Evolutionary conservation across 371 early-diverging fungal species (phyloP).

Genomic region (Mucor velutinosus): DNA sequence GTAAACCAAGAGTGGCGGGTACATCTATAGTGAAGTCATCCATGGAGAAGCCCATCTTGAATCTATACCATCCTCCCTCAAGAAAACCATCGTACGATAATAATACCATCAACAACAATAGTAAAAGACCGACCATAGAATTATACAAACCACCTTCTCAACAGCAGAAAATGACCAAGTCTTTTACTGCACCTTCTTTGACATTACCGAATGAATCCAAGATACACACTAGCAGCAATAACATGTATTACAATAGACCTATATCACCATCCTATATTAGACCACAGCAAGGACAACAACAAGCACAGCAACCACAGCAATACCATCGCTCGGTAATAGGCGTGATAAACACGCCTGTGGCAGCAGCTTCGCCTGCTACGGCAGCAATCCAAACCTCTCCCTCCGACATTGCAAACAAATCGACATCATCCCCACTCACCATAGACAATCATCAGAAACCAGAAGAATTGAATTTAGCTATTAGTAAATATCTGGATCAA

Average conservation of each 20-base stretch:
- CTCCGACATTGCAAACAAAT: not conserved
- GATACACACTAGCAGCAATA: not conserved
- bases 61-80: conserved; percentile 30
- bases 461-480: not conserved
- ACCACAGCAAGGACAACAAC: not conserved
- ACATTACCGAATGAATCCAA: not conserved
- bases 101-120: not conserved
- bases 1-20: conserved; percentile 19
- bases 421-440: not conserved
- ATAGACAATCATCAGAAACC: not conserved
- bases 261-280: conserved; percentile 3
- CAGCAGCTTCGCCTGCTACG: not conserved
- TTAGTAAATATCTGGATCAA: not conserved
- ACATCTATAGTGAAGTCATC: conserved; percentile 5
- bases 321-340: conserved; percentile 24
- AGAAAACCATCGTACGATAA: conserved; percentile 20
- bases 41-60: conserved; percentile 20
- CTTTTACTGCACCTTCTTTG: conserved; percentile 10
- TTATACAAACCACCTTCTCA: conserved; percentile 19
- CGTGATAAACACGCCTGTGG: conserved; percentile 14
- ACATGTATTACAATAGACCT: not conserved
- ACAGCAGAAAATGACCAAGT: conserved; percentile 11
- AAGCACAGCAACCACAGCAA: not conserved
- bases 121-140: conserved; percentile 13
- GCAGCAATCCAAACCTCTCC: not conserved